phyloP scores from a whole-genome alignment of 768 basidiomycete genomes.

The Omphalotus guepiniiformis region DNA sequence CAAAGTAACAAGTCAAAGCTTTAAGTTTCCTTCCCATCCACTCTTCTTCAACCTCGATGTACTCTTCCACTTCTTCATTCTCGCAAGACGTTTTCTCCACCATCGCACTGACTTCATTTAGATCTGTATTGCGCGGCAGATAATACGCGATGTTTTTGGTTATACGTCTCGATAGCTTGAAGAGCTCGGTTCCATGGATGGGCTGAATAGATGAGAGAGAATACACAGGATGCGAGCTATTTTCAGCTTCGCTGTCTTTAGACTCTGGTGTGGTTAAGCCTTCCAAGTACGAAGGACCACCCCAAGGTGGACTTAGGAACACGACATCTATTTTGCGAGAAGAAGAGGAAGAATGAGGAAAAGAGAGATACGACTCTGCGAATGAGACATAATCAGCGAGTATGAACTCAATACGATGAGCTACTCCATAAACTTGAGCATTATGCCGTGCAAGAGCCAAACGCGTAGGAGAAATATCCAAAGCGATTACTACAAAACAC shows the following conservation, averaged over 20 bases:
- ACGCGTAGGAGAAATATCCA: slow-evolving; percentile 83
- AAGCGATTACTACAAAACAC: slow-evolving; percentile 73
- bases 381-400: slow-evolving; percentile 83
- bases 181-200: slow-evolving; percentile 79
- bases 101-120: slow-evolving; percentile 68
- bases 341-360: slow-evolving; percentile 12
- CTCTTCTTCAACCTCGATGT: slow-evolving; percentile 6
- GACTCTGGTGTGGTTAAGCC: slow-evolving; percentile 22
- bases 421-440: slow-evolving; percentile 90
- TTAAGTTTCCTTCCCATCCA: slow-evolving; percentile 46
- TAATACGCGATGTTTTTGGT: slow-evolving; percentile 87
- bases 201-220: slow-evolving; percentile 71
- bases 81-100: slow-evolving; percentile 16
- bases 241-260: slow-evolving; percentile 5
- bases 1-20: slow-evolving; percentile 92
- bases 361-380: slow-evolving; percentile 47
- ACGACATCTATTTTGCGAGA: slow-evolving; percentile 75
- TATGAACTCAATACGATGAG: slow-evolving; percentile 93
- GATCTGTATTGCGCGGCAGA: slow-evolving; percentile 74
- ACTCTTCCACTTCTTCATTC: background rate
- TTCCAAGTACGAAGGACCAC: slow-evolving; percentile 71
- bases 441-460: slow-evolving; percentile 91
- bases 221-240: slow-evolving; percentile 46
- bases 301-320: slow-evolving; percentile 96
- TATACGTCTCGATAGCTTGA: slow-evolving; percentile 62